Evolutionary conservation across 179 eudicot genomes (phyloP), one percentile per base, ranked within the genome.

Genomic region (Monotropa hypopitys): DNA sequence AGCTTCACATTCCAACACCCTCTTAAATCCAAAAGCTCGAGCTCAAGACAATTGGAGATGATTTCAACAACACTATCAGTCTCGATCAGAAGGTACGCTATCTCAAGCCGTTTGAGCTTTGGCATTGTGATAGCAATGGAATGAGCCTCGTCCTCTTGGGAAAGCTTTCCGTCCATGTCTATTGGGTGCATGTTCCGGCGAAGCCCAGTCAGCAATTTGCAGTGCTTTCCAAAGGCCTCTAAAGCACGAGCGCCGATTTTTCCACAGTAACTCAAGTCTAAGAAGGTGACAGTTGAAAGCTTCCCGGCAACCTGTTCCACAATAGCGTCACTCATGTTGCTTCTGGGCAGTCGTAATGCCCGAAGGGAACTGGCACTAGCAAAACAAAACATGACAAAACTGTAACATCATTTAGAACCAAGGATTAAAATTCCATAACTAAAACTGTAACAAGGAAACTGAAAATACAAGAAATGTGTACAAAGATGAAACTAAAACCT

Each of bases 1-100:
- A 90, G 85, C 47, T 82, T 84, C 72, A 90, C 97, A 32, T 80
- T 82, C 93, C 96, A 92, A 72, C 96, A 92, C 30, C 97, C 97
- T 82, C 96, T 86, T 74, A 92, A 38, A 77, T 92, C 97, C 82
- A 92, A 79, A 10, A 80, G 80, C 76, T 87, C 96, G 6, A 92
- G 96, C 45, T 88, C 74, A 0, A 75, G 80, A 65, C 96, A 92
- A 20, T 82, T 83, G 2, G 74, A 71, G 42, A 92, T 84, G 72
- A 92, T 90, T 83, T 89, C 88, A 3, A 88, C 82, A 49, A 91
- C 87, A 35, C 83, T 74, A 1, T 73, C 73, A 0, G 87, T 85
- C 53, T 87, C 81, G 11, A 92, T 66, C 12, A 78, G 87, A 35
- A 89, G 73, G 77, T 88, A 92, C 9, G 89, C 91, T 1, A 92